A percentile compares a stretch with the other conserved stretches of the same genome.
These are phyloP conservation scores for Pythium brachiatum DNA, from an alignment of 352 stramenopile genomes.

Conservation along the genomic window DNA sequence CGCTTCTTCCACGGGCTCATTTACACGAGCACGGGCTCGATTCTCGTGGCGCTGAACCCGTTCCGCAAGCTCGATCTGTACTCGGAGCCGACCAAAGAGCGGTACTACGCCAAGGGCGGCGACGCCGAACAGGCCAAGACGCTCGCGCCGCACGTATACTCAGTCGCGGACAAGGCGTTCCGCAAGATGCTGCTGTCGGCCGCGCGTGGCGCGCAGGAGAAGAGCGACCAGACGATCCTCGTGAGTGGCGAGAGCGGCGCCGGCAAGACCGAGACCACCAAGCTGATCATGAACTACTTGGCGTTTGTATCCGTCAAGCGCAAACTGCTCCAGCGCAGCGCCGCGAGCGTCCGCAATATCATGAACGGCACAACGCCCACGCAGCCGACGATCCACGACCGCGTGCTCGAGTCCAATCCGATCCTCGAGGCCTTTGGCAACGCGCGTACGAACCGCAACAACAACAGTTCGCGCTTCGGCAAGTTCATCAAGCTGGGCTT, in stretches of 20 bases:
- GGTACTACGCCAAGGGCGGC: conserved; percentile 62
- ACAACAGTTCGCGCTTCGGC: conserved; percentile 96
- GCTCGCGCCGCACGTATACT: conserved; percentile 85
- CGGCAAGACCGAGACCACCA: conserved; percentile 96
- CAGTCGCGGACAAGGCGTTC: conserved; percentile 80
- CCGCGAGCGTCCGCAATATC: neutral
- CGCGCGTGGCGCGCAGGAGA: conserved; percentile 22
- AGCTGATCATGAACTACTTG: conserved; percentile 97
- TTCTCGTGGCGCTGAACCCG: conserved; percentile 84
- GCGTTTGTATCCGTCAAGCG: conserved; percentile 72
- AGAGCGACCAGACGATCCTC: conserved; percentile 92
- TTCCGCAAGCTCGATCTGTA: conserved; percentile 76
- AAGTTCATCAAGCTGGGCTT: conserved; percentile 97
- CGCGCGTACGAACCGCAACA: conserved; percentile 93
- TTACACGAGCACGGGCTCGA: conserved; percentile 88
- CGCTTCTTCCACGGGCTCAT: conserved; percentile 85
- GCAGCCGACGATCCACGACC: conserved; percentile 71
- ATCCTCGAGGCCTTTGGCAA: conserved; percentile 97
- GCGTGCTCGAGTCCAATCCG: conserved; percentile 93
- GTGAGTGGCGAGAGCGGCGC: conserved; percentile 94
- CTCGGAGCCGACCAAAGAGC: conserved; percentile 59
- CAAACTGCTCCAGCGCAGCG: conserved; percentile 7
- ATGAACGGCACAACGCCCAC: neutral
- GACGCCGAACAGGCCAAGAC: conserved; percentile 51
- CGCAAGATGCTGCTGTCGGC: conserved; percentile 72